A percentile compares a stretch with the other conserved stretches of the same genome.
Conservation (phyloP, 441 rosid genomes). For the Daphne laureola region DNA sequence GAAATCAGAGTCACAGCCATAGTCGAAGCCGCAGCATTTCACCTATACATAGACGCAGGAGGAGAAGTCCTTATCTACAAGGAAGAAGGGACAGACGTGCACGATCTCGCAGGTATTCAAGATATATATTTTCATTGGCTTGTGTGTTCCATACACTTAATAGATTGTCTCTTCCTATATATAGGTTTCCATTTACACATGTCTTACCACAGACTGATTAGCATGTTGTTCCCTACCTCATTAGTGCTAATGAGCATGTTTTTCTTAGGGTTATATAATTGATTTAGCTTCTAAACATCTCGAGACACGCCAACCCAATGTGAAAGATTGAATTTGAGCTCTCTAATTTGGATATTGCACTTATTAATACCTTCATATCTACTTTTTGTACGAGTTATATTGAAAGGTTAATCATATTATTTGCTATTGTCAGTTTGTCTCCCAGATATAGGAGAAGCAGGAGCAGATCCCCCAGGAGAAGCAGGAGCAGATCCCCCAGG, state of each 20-base stretch:
- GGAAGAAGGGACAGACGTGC: conserved; percentile 42
- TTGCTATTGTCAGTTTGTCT: conserved; percentile 1
- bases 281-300: no score
- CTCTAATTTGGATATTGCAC: no score
- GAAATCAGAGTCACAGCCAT: conserved; percentile 19
- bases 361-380: no score
- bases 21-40: conserved; percentile 30
- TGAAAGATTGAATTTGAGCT: no score
- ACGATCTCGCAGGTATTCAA: conserved; percentile 45
- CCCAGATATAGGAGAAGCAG: conserved; percentile 23
- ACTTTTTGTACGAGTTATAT: no score
- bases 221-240: no score
- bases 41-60: conserved; percentile 36
- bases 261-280: background rate
- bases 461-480: conserved; percentile 22
- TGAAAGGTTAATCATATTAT: no score
- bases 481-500: conserved; percentile 23
- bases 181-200: conserved; percentile 5
- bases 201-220: background rate
- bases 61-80: conserved; percentile 23
- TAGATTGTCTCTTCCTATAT: background rate
- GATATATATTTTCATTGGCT: conserved; percentile 1
- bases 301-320: no score
- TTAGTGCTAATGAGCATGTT: background rate
- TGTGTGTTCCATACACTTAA: background rate